These are phyloP conservation scores for Lactarius indigo DNA, from an alignment of 768 basidiomycete species.

Conservation along the genomic window DNA sequence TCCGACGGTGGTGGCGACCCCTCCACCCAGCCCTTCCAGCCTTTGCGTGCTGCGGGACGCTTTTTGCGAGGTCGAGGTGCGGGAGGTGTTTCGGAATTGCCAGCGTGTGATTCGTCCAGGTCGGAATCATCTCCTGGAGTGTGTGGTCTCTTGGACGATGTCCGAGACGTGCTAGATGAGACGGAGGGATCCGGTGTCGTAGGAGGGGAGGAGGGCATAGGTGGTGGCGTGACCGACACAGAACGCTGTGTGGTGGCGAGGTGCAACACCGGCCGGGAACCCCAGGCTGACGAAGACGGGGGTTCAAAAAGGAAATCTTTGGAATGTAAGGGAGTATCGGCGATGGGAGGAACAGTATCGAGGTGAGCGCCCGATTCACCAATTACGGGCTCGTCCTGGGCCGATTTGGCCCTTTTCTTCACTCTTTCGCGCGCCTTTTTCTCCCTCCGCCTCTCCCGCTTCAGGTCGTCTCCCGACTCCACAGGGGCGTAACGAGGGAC, in stretches of 20 bases:
- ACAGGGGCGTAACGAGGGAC: conserved; percentile 61
- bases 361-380: conserved; percentile 25
- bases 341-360: conserved; percentile 25
- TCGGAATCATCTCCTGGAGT: conserved; percentile 61
- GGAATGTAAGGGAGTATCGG: conserved; percentile 23
- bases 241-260: conserved; percentile 68
- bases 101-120: conserved; percentile 25
- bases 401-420: conserved; percentile 41
- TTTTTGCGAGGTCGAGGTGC: conserved; percentile 39
- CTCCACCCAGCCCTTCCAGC: conserved; percentile 92
- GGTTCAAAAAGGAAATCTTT: conserved; percentile 20
- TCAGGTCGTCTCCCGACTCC: conserved; percentile 57
- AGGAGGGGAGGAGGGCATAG: conserved; percentile 63
- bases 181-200: conserved; percentile 74
- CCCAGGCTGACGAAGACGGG: conserved; percentile 56
- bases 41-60: conserved; percentile 66
- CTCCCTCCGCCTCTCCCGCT: conserved; percentile 51
- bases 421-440: conserved; percentile 52
- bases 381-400: conserved; percentile 29
- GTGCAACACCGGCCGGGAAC: conserved; percentile 66
- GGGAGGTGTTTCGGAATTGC: conserved; percentile 28
- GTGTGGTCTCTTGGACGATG: conserved; percentile 75
- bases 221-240: conserved; percentile 65
- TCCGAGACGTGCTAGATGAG: conserved; percentile 69
- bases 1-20: conserved; percentile 76